phyloP scores from a whole-genome alignment of 768 basidiomycete species.

The Suillus luteus region DNA sequence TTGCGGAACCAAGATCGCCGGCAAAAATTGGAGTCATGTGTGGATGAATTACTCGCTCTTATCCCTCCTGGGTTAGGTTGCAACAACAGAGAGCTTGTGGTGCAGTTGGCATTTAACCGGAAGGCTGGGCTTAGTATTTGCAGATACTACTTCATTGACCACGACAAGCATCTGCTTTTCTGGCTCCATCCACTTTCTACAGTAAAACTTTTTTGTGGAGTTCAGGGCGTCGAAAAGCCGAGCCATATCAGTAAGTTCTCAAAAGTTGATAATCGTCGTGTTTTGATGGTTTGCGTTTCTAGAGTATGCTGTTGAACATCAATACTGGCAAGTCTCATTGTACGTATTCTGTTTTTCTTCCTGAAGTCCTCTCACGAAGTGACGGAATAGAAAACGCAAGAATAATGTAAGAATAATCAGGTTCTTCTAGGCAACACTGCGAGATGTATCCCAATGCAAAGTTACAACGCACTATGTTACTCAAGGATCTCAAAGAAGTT shows the following conservation, averaged over 20 bases:
- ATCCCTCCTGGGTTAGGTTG: not conserved
- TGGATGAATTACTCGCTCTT: not conserved
- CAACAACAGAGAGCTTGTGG: not conserved
- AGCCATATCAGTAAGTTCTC: constrained; percentile 42
- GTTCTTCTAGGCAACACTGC: constrained; percentile 14
- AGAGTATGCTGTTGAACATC: constrained; percentile 24
- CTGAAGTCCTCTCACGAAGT: not conserved
- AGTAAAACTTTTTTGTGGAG: constrained; percentile 32
- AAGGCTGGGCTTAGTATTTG: not conserved
- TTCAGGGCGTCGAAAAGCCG: constrained; percentile 40
- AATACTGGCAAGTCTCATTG: constrained; percentile 25
- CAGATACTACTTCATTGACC: constrained; percentile 49
- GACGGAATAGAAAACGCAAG: not conserved
- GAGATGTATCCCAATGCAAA: constrained; percentile 10
- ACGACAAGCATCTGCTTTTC: constrained; percentile 43
- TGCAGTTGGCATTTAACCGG: not conserved
- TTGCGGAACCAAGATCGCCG: constrained; percentile 22
- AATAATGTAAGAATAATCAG: too few species aligned
- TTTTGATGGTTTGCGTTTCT: constrained; percentile 1
- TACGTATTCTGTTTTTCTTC: not conserved
- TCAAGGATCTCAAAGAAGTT: constrained; percentile 10
- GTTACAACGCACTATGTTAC: not conserved
- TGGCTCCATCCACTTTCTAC: constrained; percentile 46
- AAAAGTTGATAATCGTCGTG: not conserved
- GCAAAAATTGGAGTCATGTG: not conserved